phyloP scores from a whole-genome alignment of 768 basidiomycete species.

The Boletus tomentosulus region DNA sequence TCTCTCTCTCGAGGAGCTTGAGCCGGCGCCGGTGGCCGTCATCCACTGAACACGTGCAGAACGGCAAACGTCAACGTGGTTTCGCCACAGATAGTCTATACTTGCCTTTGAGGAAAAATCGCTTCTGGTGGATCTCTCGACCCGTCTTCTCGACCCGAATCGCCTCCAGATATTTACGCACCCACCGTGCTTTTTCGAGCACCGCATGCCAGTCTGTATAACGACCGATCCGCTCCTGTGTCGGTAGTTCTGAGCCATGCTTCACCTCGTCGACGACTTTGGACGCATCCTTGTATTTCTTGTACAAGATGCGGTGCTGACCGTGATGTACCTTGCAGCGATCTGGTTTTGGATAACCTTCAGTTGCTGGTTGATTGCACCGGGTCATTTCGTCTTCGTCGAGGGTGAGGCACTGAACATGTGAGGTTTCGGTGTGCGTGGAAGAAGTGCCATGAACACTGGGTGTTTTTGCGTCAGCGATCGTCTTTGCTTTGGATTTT shows the following conservation, averaged over 20 bases:
- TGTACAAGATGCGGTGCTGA: conserved; percentile 23
- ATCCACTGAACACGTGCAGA: conserved; percentile 18
- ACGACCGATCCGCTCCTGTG: conserved; percentile 9
- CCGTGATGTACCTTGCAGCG: conserved; percentile 26
- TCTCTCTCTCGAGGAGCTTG: conserved; percentile 26
- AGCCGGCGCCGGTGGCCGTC: conserved; percentile 29
- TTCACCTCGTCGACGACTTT: conserved; percentile 21
- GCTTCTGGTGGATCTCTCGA: conserved; percentile 27
- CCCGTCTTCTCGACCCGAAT: conserved; percentile 31
- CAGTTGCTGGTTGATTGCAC: conserved; percentile 16
- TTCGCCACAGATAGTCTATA: neutral
- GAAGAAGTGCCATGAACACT: neutral
- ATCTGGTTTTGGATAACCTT: conserved; percentile 12
- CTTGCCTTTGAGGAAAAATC: conserved; percentile 33
- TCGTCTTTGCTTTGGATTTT: neutral
- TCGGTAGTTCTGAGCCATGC: conserved; percentile 12
- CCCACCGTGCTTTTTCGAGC: conserved; percentile 19
- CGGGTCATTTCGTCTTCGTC: conserved; percentile 27
- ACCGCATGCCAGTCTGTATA: conserved; percentile 11
- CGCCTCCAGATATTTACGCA: conserved; percentile 29
- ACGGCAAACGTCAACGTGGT: neutral
- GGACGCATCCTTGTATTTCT: conserved; percentile 27
- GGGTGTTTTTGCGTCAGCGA: neutral
- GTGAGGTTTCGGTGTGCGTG: neutral
- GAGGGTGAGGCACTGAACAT: conserved; percentile 13